Evolutionary conservation across 495 filamentous ascomycete species (phyloP).

Genomic region (Cladorrhinum samala): DNA sequence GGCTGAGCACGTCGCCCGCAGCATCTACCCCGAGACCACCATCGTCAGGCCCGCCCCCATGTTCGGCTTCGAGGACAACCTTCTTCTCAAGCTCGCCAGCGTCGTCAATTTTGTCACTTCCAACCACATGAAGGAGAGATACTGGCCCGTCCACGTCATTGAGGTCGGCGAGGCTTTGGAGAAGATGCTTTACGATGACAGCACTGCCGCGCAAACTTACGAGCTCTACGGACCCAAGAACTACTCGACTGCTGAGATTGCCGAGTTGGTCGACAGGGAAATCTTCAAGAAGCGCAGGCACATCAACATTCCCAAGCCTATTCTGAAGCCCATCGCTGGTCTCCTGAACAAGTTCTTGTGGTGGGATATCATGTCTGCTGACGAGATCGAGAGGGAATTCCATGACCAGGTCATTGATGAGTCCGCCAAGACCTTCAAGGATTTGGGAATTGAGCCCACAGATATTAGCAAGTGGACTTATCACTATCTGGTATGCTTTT

Average conservation of each 20-base stretch:
- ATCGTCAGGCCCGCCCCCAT: conserved; percentile 92
- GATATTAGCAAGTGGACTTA: conserved; percentile 79
- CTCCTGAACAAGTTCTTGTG: conserved; percentile 73
- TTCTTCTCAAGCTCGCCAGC: conserved; percentile 79
- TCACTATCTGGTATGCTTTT: conserved; percentile 75
- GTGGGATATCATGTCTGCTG: conserved; percentile 80
- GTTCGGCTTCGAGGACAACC: conserved; percentile 90
- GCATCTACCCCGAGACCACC: conserved; percentile 95
- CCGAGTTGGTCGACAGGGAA: conserved; percentile 81
- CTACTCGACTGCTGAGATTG: conserved; percentile 83
- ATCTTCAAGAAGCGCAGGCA: conserved; percentile 85
- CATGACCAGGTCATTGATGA: conserved; percentile 89
- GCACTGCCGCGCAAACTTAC: conserved; percentile 79
- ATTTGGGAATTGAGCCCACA: conserved; percentile 79
- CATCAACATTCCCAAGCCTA: conserved; percentile 79
- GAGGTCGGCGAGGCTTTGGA: conserved; percentile 88
- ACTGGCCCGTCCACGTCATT: conserved; percentile 84
- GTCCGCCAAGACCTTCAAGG: conserved; percentile 89
- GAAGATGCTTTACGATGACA: conserved; percentile 82
- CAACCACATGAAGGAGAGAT: conserved; percentile 88
- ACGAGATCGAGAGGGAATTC: conserved; percentile 89
- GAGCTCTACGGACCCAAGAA: conserved; percentile 94
- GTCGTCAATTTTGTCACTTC: conserved; percentile 74
- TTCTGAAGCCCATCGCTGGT: conserved; percentile 65
- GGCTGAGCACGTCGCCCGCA: conserved; percentile 76